A percentile compares a stretch with the other conserved stretches of the same genome.
These are phyloP conservation scores for Claviceps sp. DNA, from an alignment of 2,329 filamentous ascomycete genomes.

Conservation along the genomic window DNA sequence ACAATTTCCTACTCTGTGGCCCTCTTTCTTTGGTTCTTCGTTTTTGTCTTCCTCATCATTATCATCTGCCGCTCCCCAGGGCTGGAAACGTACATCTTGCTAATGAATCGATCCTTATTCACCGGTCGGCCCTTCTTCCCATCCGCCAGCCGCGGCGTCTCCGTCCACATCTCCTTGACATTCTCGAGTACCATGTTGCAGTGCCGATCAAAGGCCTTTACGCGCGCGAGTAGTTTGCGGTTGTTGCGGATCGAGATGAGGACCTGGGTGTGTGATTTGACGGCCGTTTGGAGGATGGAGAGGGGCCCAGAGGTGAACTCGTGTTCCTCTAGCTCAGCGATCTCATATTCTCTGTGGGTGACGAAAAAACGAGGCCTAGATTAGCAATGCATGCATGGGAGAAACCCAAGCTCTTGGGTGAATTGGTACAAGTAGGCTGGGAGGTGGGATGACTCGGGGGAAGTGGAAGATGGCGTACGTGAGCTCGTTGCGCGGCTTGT, in stretches of 20 bases:
- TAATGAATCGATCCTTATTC: conserved; percentile 97
- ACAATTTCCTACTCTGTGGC: no score
- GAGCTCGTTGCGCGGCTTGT: conserved; percentile 79
- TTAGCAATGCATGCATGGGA: no score
- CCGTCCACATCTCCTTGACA: conserved; percentile 96
- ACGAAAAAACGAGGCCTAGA: no score
- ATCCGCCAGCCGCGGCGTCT: conserved; percentile 68
- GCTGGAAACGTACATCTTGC: conserved; percentile 59
- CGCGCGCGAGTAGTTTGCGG: conserved; percentile 88
- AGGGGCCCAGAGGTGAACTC: conserved; percentile 44
- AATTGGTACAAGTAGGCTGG: not conserved
- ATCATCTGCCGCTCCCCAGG: not conserved
- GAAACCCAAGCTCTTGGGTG: no score
- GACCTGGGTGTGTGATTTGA: conserved; percentile 87
- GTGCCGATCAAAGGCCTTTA: conserved; percentile 97
- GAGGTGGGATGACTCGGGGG: not conserved
- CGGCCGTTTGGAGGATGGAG: conserved; percentile 92
- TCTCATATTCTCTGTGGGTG: conserved; percentile 66
- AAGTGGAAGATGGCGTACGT: conserved; percentile 48
- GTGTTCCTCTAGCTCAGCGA: conserved; percentile 53
- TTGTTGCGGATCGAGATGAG: conserved; percentile 97
- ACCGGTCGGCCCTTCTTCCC: conserved; percentile 83
- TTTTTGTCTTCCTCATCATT: not conserved
- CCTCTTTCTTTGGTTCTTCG: not conserved
- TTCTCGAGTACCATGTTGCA: conserved; percentile 99